A percentile compares a stretch with the other conserved stretches of the same genome.
Evolutionary conservation across 345 rosid species (phyloP).

Genomic region (Populus pruinosa): DNA sequence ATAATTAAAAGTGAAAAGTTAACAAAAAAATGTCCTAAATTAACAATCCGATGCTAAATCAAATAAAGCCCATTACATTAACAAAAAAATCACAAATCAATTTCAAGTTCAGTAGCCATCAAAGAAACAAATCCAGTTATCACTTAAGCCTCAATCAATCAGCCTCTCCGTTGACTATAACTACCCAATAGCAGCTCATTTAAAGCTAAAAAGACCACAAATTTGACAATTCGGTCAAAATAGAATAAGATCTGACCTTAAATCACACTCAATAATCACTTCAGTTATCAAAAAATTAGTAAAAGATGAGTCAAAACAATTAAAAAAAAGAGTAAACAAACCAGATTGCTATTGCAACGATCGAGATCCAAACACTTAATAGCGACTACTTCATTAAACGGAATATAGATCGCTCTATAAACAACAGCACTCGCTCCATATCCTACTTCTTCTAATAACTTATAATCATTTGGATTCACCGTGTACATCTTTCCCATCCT

Average conservation of each 20-base stretch:
- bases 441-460: conserved; percentile 81
- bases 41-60: background rate
- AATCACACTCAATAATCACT: background rate
- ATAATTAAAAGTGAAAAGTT: background rate
- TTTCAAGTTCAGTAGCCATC: background rate
- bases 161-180: background rate
- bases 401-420: conserved; percentile 86
- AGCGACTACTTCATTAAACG: conserved; percentile 75
- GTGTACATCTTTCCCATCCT: conserved; percentile 50
- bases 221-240: background rate
- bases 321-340: conserved; percentile 21
- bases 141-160: background rate
- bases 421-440: conserved; percentile 97
- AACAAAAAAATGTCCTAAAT: background rate
- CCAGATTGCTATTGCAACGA: conserved; percentile 98
- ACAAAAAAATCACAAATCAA: background rate
- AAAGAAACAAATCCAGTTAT: background rate
- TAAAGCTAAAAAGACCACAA: background rate
- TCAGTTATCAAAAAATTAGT: background rate
- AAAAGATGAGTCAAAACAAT: background rate
- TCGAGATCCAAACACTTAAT: conserved; percentile 98
- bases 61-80: background rate
- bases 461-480: conserved; percentile 60
- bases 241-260: conserved; percentile 14
- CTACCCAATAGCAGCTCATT: background rate